These are phyloP conservation scores for Echinochloa phyllopogon DNA, from an alignment of 176 grass and related monocot genomes.

Conservation along the genomic window DNA sequence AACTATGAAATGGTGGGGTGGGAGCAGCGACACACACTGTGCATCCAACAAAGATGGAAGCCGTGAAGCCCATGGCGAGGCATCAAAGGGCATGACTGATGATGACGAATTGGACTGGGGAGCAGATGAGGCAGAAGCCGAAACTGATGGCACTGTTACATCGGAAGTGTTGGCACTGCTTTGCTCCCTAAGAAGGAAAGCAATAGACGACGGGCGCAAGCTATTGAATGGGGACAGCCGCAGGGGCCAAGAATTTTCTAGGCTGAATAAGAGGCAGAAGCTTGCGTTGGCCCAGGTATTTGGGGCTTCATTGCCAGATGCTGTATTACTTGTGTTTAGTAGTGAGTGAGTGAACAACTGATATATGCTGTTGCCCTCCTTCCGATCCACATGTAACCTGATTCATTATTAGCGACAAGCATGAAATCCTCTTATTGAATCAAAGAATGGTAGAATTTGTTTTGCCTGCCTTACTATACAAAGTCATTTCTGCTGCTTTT, in stretches of 20 bases:
- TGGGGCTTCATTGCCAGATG: constrained; percentile 67
- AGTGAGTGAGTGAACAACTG: background rate
- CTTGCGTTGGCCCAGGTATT: constrained; percentile 65
- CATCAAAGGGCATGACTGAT: constrained; percentile 48
- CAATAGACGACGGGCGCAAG: constrained; percentile 63
- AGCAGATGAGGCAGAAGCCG: constrained; percentile 47
- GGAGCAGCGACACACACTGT: constrained; percentile 37
- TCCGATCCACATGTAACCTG: background rate
- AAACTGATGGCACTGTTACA: constrained; percentile 23
- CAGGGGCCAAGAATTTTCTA: constrained; percentile 42
- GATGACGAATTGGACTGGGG: constrained; percentile 71
- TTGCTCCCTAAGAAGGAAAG: constrained; percentile 74
- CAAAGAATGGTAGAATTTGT: background rate
- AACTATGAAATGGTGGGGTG: constrained; percentile 86
- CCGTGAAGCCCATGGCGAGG: constrained; percentile 47
- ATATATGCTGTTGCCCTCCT: background rate
- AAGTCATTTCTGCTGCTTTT: background rate
- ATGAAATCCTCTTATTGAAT: background rate
- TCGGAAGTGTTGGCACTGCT: constrained; percentile 55
- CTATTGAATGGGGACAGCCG: constrained; percentile 46
- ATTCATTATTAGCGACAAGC: background rate
- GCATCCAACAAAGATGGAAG: constrained; percentile 42
- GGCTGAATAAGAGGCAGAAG: constrained; percentile 78
- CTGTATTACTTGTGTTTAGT: constrained; percentile 8
- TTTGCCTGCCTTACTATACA: background rate